These are phyloP conservation scores for Zygosaccharomyces siamensis DNA, from an alignment of 805 yeast genomes.

Conservation along the genomic window DNA sequence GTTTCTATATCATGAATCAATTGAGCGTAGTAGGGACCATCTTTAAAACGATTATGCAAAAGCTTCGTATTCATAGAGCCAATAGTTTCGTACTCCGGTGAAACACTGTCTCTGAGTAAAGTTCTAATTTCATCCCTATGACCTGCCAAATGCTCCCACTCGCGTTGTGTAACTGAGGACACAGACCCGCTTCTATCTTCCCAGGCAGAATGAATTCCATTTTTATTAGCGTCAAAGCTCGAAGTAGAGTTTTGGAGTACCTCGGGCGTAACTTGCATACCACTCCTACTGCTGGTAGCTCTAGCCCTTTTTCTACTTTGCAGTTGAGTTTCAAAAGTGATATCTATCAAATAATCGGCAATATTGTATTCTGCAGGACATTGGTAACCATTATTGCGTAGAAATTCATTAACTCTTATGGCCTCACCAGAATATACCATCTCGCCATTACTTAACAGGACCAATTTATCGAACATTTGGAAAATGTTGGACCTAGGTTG, in stretches of 20 bases:
- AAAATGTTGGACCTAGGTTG: conserved; percentile 97
- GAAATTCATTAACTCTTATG: conserved; percentile 67
- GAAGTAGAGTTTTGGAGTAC: conserved; percentile 5
- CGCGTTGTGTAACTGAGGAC: conserved; percentile 53
- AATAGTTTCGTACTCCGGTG: conserved; percentile 20
- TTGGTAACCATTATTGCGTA: conserved; percentile 64
- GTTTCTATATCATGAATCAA: conserved; percentile 33
- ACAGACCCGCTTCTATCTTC: conserved; percentile 11
- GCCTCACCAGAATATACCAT: conserved; percentile 86
- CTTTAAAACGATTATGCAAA: conserved; percentile 32
- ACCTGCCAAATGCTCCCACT: conserved; percentile 82
- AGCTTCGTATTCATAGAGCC: conserved; percentile 19
- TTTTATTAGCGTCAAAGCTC: conserved; percentile 1
- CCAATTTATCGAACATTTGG: conserved; percentile 76
- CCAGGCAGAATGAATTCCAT: conserved; percentile 9
- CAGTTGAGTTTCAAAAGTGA: conserved; percentile 57
- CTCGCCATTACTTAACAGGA: conserved; percentile 79
- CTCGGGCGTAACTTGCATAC: conserved; percentile 32
- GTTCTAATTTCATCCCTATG: conserved; percentile 65
- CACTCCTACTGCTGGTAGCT: conserved; percentile 11
- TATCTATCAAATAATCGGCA: conserved; percentile 89
- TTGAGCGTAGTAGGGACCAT: conserved; percentile 32
- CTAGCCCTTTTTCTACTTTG: conserved; percentile 8
- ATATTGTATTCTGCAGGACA: conserved; percentile 90
- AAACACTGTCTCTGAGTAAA: conserved; percentile 21